Base-by-base conservation (phyloP, 805 yeast genomes). In the Metschnikowia borealis region DNA sequence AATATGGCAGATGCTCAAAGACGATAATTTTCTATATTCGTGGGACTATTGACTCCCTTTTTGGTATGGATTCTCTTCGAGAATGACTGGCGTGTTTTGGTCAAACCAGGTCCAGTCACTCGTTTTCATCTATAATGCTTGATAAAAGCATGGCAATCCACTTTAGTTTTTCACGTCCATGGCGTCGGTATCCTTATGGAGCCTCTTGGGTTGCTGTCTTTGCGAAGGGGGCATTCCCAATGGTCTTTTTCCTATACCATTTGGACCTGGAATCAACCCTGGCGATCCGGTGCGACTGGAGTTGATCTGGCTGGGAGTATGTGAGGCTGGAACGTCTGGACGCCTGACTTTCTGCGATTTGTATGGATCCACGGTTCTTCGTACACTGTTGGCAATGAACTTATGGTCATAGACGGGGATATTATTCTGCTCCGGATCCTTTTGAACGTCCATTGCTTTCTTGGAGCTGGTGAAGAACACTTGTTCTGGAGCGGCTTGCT, bases 341-440 rank as follows among this genome's bases (percentile, higher is more conserved):
- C 83, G 68, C 51, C 79, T 80, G 2, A 86, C 71, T 2, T 87
- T 90, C 3, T 81, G 79, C 0, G 91, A 85, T 50, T 79, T 82
- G 1, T 77, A 74, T 42, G 85, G 92, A 63, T 87, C 90, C 13
- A 85, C 71, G 0, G 85, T 83, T 17, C 75, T 64, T 40, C 71
- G 60, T 48, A 82, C 78, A 54, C 74, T 77, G 13, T 54, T 58
- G 76, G 78, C 5, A 80, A 80, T 39, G 79, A 54, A 47, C 78
- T 79, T 61, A 36, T 74, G 65, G 53, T 82, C 79, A 54, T 75
- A 80, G 46, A 77, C 80, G 0, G 87, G 82, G 44, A 84, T 77
- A 56, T 75, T 82, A n/a, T 76, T 63, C 11, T 38, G 48, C 3
- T 54, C 52, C 1, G 59, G 53, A 1, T 50, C 51, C 20, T 55